Evolutionary conservation across 768 basidiomycete species (phyloP).

Genomic region (Boletales sp.): DNA sequence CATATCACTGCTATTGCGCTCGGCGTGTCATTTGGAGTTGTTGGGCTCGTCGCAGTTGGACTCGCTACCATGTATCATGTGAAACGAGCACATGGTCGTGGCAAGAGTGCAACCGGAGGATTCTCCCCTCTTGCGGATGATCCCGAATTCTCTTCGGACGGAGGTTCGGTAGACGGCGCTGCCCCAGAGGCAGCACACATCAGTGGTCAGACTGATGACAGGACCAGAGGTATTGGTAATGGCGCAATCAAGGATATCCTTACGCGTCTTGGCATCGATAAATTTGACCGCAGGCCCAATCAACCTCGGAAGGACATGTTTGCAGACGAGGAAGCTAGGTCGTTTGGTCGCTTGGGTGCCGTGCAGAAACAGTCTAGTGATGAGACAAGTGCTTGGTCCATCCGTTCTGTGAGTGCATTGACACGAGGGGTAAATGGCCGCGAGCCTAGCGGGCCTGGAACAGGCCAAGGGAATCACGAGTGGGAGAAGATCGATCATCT

Average conservation of each 20-base stretch:
- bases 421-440: slow-evolving; percentile 28
- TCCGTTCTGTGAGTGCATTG: slow-evolving; percentile 37
- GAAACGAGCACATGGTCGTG: slow-evolving; percentile 28
- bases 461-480: slow-evolving; percentile 10
- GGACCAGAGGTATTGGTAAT: background rate
- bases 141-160: slow-evolving; percentile 12
- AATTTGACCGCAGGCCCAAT: background rate
- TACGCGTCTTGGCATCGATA: slow-evolving; percentile 22
- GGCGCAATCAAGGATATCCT: slow-evolving; percentile 17
- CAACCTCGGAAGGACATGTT: slow-evolving; percentile 63
- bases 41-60: slow-evolving; percentile 48
- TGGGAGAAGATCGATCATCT: slow-evolving; percentile 19
- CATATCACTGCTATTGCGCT: slow-evolving; percentile 51
- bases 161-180: slow-evolving; percentile 3
- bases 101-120: background rate
- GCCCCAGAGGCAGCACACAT: slow-evolving; percentile 3
- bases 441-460: slow-evolving; percentile 25
- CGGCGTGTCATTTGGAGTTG: slow-evolving; percentile 57
- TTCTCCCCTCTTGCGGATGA: slow-evolving; percentile 22
- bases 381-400: slow-evolving; percentile 50
- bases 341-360: slow-evolving; percentile 35
- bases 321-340: slow-evolving; percentile 67
- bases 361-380: slow-evolving; percentile 37
- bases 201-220: slow-evolving; percentile 4
- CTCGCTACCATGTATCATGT: slow-evolving; percentile 43